These are phyloP conservation scores for Pythium aquatile DNA, from an alignment of 352 stramenopile genomes.

Conservation along the genomic window DNA sequence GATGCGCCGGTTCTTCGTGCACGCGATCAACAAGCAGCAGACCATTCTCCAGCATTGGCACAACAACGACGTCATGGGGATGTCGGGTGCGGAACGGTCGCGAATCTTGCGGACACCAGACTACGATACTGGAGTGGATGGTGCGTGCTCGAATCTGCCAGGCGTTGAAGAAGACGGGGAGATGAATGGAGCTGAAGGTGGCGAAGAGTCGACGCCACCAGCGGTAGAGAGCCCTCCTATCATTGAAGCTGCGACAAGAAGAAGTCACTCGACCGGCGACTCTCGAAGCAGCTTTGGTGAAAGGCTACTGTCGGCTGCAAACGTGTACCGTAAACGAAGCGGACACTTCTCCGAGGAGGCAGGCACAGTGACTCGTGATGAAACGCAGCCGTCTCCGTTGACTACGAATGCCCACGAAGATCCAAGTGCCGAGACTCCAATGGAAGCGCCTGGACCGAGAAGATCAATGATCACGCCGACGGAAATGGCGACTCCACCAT, in stretches of 20 bases:
- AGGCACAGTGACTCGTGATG: background rate
- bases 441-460: background rate
- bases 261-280: background rate
- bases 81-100: conserved; percentile 45
- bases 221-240: background rate
- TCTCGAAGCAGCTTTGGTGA: background rate
- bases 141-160: conserved; percentile 6
- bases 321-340: background rate
- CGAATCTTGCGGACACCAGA: conserved; percentile 30
- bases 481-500: background rate
- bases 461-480: background rate
- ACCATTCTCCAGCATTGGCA: conserved; percentile 68
- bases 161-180: conserved; percentile 13
- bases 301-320: background rate
- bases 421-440: background rate
- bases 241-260: background rate
- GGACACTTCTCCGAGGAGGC: background rate
- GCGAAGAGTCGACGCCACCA: background rate
- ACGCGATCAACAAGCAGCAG: conserved; percentile 77
- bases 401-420: background rate
- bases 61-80: conserved; percentile 66
- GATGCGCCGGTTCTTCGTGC: conserved; percentile 63
- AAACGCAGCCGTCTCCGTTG: background rate
- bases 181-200: background rate
- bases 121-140: background rate